Evolutionary conservation across 2,329 filamentous ascomycete species (phyloP), one percentile per base, ranked within the genome.

Genomic region (Aspergillus calidoustus): DNA sequence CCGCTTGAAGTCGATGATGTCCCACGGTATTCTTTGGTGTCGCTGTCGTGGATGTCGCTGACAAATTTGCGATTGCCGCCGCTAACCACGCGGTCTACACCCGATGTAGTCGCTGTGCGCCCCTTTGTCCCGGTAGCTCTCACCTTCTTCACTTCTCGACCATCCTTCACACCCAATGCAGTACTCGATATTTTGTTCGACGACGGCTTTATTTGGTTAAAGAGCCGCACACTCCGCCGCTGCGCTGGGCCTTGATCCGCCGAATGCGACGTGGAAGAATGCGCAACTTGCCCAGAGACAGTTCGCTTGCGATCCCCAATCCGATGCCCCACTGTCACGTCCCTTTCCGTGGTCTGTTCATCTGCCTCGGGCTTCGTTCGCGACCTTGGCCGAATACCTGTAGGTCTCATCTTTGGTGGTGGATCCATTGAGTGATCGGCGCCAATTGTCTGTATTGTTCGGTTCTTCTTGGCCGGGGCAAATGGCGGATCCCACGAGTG

Each of bases 31-130:
- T 93, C 91, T 68, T 87, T 90, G 22, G 85, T 81, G 63, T 95
- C 90, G 38, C 88, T 76, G 59, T 94, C 91, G 80, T 89, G 86
- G 44, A 82, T 81, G 50, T 74, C 72, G 56, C 65, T 58, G 43
- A 72, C 49, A 3, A 89, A 89, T 74, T 95, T 97, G 61, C 93
- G 86, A 74, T 96, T 97, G 23, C 95, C 97, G 23, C 93, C 93
- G 74, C 93, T 97, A 49, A 97, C 92, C 59, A 94, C 91, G 69
- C 93, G 87, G 19, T 92, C 92, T 44, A 96, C 91, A 57, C 86
- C 92, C 3, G 91, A 87, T 17, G 86, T 81, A 62, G 88, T 87
- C 15, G 89, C 81, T 77, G 72, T 86, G 81, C 78, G 90, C 78
- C 78, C 90, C 83, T 82, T 93, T 70, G 77, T 89, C 77, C 78